Base-by-base conservation (phyloP, 352 stramenopile genomes). In the Elongisporangium undulatum region DNA sequence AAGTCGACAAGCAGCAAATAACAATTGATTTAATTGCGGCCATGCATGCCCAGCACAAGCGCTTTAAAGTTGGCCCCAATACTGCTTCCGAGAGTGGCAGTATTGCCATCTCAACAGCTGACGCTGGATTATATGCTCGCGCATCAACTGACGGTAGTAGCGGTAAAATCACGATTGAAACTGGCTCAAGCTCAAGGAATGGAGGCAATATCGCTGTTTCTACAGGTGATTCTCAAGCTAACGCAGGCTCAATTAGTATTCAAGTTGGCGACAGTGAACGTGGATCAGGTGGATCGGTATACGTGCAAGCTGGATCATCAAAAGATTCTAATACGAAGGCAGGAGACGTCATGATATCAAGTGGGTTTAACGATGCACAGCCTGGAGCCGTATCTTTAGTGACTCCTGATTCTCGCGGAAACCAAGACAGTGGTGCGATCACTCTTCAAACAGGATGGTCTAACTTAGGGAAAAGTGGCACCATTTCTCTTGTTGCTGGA, bases 1-100 rank as follows among this genome's bases (percentile, higher is more conserved):
- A 98, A 80, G 90, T 98, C 29, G 92, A 98, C 74, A 98, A 98
- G 62, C 87, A 96, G 51, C 76, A 79, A 21, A 88, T 98, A 7
- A 81, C 89, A 4, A 85, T 98, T 45, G 95, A 98, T 69, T 59
- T 97, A 7, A 68, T 98, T 45, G 85, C 82, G 45, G 91, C 90
- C 24, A 76, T 98, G 24, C 92, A 98, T 65, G 82, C 92, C 2
- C 85, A 94, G 19, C 70, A 91, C 55, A 77, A 69, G 17, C 78
- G 82, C 3, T 88, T 93, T 38, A 85, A 71, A 29, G 66, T 93
- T 56, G 74, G 72, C 0, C 67, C 75, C 16, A 87, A 90, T 39
- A 71, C 55, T 26, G 66, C 75, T 16, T 24, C 16, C 4, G 58
- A 68, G 51, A 90, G 77, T 58, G 80, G 71, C 15, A 53, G 67